phyloP scores from a whole-genome alignment of 2,329 filamentous ascomycete species.

The Hypoxylon rubiginosum region DNA sequence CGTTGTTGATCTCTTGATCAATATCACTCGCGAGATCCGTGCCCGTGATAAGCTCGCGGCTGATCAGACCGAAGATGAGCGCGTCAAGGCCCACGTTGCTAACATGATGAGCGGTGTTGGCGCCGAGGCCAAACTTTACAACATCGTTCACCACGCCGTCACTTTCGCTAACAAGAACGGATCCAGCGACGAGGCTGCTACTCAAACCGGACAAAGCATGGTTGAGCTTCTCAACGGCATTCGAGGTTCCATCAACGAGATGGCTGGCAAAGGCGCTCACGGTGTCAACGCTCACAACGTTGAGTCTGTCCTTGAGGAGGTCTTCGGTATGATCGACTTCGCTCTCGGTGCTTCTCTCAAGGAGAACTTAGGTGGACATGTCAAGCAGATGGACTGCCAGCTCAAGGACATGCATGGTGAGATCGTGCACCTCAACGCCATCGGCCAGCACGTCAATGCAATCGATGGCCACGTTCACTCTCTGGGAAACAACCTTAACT shows the following conservation, averaged over 20 bases:
- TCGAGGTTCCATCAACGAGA: constrained; percentile 21
- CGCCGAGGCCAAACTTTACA: constrained; percentile 46
- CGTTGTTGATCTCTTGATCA: constrained; percentile 44
- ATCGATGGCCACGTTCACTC: constrained; percentile 47
- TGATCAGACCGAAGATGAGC: constrained; percentile 41
- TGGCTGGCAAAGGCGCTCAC: constrained; percentile 56
- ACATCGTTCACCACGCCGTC: constrained; percentile 49
- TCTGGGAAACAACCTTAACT: constrained; percentile 46
- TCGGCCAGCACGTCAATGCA: constrained; percentile 45
- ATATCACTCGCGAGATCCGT: constrained; percentile 53
- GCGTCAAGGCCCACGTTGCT: constrained; percentile 42
- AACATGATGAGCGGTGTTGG: constrained; percentile 46
- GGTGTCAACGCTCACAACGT: constrained; percentile 17
- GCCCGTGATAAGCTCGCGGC: constrained; percentile 53
- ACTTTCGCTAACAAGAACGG: constrained; percentile 55
- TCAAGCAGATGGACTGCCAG: constrained; percentile 16
- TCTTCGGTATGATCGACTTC: constrained; percentile 46
- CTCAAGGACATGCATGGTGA: constrained; percentile 18
- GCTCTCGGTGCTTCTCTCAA: constrained; percentile 36
- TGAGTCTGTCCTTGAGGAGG: constrained; percentile 39
- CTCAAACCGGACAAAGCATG: constrained; percentile 33
- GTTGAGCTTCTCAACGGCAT: constrained; percentile 36
- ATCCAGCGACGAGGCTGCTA: constrained; percentile 59
- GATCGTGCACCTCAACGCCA: constrained; percentile 44
- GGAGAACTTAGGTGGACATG: not conserved